Conservation (phyloP, 805 yeast species). For the Candida germanica region DNA sequence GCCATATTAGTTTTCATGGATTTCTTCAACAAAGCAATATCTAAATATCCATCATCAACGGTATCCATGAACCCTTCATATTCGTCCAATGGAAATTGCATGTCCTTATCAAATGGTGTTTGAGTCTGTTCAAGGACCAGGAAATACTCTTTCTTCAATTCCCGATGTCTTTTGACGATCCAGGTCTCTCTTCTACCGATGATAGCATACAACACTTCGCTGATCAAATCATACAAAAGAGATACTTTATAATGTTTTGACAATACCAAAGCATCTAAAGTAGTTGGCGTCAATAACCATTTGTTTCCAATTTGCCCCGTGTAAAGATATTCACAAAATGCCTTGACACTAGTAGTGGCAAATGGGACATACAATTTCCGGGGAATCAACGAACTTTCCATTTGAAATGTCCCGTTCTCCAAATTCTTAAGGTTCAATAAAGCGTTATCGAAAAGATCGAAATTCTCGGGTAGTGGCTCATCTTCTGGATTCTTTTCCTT, state of each 20-base stretch:
- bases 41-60: constrained; percentile 65
- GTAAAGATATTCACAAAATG: constrained; percentile 68
- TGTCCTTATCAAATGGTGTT: constrained; percentile 20
- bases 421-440: constrained; percentile 30
- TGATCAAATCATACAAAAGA: constrained; percentile 61
- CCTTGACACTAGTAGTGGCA: constrained; percentile 55
- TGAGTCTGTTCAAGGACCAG: constrained; percentile 22
- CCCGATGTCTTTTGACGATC: constrained; percentile 39
- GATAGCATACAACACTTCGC: constrained; percentile 67
- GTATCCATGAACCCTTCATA: constrained; percentile 55
- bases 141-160: constrained; percentile 28
- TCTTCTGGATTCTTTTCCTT: not conserved
- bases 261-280: constrained; percentile 59
- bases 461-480: not conserved
- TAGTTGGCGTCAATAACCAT: constrained; percentile 70
- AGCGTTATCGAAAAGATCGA: constrained; percentile 12
- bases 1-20: constrained; percentile 31
- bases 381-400: constrained; percentile 67
- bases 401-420: constrained; percentile 27
- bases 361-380: constrained; percentile 69
- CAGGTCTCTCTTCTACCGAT: constrained; percentile 65
- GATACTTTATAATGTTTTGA: constrained; percentile 70
- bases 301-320: constrained; percentile 78
- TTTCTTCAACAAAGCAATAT: constrained; percentile 50
- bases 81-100: constrained; percentile 43